Percentiles rank a stretch among this genome's conserved stretches.
Evolutionary conservation across 306 rosid species (phyloP).

Genomic region (Cucurbita pepo): DNA sequence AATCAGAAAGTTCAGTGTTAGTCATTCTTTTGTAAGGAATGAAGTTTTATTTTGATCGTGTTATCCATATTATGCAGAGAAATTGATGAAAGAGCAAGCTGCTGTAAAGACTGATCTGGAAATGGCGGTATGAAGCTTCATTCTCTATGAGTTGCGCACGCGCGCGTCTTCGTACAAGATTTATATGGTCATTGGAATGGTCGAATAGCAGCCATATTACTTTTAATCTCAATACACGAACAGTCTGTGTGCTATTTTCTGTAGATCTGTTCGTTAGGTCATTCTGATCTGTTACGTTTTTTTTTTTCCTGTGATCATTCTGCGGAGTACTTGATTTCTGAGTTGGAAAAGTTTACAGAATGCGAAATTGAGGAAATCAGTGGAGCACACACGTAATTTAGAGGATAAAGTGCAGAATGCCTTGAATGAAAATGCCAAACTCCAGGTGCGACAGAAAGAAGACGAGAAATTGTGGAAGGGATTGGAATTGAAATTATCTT

Average conservation of each 20-base stretch:
- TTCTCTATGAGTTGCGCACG: neutral
- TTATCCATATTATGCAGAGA: constrained; percentile 35
- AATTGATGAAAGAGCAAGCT: constrained; percentile 78
- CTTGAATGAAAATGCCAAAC: constrained; percentile 76
- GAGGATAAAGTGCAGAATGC: constrained; percentile 84
- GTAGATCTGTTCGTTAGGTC: neutral
- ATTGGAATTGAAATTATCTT: constrained; percentile 71
- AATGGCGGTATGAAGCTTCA: constrained; percentile 45
- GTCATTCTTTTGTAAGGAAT: constrained; percentile 1
- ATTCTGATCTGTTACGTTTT: neutral
- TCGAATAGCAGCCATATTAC: neutral
- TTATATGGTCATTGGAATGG: neutral
- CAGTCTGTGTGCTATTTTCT: neutral
- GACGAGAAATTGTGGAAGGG: constrained; percentile 88
- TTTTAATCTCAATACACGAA: neutral
- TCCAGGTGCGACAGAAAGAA: constrained; percentile 82
- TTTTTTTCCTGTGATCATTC: neutral
- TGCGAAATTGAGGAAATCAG: constrained; percentile 57
- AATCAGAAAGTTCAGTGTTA: neutral
- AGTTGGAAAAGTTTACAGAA: constrained; percentile 30
- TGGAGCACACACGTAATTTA: constrained; percentile 43
- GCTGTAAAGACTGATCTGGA: constrained; percentile 77
- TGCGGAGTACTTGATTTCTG: neutral
- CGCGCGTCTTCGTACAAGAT: neutral
- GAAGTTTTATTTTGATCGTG: constrained; percentile 8